Conservation (phyloP, 176 grass and related monocot species). For the Oryza nivara region DNA sequence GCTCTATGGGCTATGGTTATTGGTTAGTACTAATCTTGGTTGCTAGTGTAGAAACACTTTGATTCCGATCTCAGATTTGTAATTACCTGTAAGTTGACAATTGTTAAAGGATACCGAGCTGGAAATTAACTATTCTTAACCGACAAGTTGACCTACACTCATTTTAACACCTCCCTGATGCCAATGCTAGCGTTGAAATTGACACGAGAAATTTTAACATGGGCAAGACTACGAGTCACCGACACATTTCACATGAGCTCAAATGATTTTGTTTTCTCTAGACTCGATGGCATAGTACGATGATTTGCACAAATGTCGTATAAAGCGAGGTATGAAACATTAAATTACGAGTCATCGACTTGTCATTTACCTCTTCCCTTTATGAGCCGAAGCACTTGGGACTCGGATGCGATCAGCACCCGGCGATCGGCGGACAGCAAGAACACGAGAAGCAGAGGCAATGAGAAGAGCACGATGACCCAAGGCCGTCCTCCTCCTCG, state of each 20-base stretch:
- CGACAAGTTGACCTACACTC: not conserved
- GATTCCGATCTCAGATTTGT: not conserved
- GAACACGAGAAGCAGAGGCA: constrained; percentile 3
- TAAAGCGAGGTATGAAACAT: not conserved
- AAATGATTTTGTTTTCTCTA: not conserved
- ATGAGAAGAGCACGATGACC: constrained; percentile 23
- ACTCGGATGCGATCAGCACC: not conserved
- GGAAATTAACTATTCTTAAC: not conserved
- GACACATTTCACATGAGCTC: not conserved
- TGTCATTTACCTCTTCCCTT: not conserved
- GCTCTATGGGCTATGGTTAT: not conserved
- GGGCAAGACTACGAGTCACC: not conserved
- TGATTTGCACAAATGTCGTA: not conserved
- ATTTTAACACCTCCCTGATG: not conserved
- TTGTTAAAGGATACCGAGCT: not conserved
- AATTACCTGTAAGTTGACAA: not conserved
- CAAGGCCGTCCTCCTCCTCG: not conserved
- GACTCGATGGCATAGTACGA: not conserved
- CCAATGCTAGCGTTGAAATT: not conserved
- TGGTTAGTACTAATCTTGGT: not conserved
- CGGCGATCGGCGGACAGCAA: constrained; percentile 6
- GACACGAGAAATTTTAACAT: not conserved
- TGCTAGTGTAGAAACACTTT: not conserved
- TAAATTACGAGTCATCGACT: not conserved
- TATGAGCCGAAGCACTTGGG: not conserved